These are phyloP conservation scores for Erythrobasidium yunnanense DNA, from an alignment of 768 basidiomycete species.

Conservation along the genomic window DNA sequence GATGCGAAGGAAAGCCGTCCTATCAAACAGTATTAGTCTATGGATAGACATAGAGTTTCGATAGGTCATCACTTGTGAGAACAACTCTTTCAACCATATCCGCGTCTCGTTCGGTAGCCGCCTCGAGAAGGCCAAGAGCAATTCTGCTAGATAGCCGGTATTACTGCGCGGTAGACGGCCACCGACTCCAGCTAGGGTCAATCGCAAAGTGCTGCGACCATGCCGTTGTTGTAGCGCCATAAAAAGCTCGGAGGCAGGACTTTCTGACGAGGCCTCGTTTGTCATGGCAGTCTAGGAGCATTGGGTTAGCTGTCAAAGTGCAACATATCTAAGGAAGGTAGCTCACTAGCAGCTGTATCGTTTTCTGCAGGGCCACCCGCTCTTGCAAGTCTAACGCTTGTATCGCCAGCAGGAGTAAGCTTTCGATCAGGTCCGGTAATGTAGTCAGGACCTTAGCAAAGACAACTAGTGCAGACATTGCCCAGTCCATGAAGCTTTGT, in stretches of 20 bases:
- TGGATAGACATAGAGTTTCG: too few relatives aligned
- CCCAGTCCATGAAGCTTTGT: conserved; percentile 43
- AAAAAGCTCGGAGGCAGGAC: conserved; percentile 38
- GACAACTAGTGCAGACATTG: conserved; percentile 28
- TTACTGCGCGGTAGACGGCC: conserved; percentile 40
- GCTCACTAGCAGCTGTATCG: conserved; percentile 43
- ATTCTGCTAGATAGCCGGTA: conserved; percentile 44
- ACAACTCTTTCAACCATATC: conserved; percentile 34
- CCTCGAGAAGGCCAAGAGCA: conserved; percentile 42
- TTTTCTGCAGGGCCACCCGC: conserved; percentile 42
- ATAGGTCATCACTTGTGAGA: conserved; percentile 3
- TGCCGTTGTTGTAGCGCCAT: conserved; percentile 40
- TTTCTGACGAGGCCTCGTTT: conserved; percentile 35
- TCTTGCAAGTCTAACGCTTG: conserved; percentile 42
- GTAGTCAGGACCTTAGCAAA: conserved; percentile 37
- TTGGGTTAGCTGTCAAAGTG: not conserved
- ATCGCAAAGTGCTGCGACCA: conserved; percentile 35
- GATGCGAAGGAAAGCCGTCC: conserved; percentile 8
- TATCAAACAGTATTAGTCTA: too few relatives aligned
- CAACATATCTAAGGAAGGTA: too few relatives aligned
- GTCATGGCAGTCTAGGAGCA: conserved; percentile 35
- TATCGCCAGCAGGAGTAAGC: conserved; percentile 40
- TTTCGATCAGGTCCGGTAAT: conserved; percentile 38
- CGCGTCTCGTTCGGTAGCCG: conserved; percentile 41
- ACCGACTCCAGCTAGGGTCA: conserved; percentile 5